A percentile compares a stretch with the other conserved stretches of the same genome.
phyloP scores from a whole-genome alignment of 1,284 basidiomycete species.

The Austroboletus niveus region DNA sequence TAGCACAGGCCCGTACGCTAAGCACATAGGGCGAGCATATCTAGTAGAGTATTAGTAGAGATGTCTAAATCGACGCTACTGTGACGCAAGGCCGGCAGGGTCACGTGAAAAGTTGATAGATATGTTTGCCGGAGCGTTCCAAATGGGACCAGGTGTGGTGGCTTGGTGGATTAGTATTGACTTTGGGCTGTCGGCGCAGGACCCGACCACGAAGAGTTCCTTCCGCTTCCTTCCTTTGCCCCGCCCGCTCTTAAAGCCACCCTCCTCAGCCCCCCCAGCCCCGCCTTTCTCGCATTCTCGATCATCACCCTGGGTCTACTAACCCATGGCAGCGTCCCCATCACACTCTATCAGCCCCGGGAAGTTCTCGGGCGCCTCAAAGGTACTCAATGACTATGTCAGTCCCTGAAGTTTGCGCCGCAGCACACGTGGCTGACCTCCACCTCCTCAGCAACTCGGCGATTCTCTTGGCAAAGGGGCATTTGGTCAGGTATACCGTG shows the following conservation, averaged over 20 bases:
- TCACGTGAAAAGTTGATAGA: conserved; percentile 20
- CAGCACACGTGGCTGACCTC: conserved; percentile 10
- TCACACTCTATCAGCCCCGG: conserved; percentile 40
- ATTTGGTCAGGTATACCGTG: conserved; percentile 92
- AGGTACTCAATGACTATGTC: conserved; percentile 61
- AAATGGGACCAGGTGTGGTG: conserved; percentile 29
- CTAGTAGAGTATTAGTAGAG: background rate
- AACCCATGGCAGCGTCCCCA: conserved; percentile 43
- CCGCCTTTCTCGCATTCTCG: background rate
- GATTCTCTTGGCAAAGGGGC: conserved; percentile 94
- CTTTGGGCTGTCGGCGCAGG: conserved; percentile 37
- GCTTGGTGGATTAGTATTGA: conserved; percentile 15
- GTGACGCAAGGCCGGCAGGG: conserved; percentile 2
- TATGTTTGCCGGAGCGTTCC: conserved; percentile 23
- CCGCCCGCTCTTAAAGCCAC: conserved; percentile 10
- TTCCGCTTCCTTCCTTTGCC: conserved; percentile 14
- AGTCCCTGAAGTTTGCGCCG: conserved; percentile 21
- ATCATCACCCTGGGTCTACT: background rate
- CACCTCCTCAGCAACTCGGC: conserved; percentile 76
- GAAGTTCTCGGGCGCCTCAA: conserved; percentile 38
- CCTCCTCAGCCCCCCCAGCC: background rate
- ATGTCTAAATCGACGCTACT: conserved; percentile 5
- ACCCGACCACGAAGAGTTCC: conserved; percentile 33
- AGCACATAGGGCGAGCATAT: background rate
- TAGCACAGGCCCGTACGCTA: too few species aligned